Evolutionary conservation across 768 basidiomycete genomes (phyloP), one percentile per base, ranked within the genome.

Genomic region (Leccinellum luteum): DNA sequence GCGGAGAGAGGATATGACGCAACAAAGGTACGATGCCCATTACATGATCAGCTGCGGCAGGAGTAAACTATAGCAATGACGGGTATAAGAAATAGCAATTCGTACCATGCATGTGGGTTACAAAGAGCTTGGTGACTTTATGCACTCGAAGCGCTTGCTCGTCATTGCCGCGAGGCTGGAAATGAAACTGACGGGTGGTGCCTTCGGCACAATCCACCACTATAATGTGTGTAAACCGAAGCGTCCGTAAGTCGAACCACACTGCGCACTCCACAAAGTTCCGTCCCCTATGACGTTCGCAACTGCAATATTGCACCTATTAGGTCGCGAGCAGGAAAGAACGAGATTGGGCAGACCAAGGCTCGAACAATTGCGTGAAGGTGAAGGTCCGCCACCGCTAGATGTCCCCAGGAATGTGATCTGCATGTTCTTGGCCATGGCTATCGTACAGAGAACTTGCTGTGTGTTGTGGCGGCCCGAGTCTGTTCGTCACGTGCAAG

Each of bases 201-300:
- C 91, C 91, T 72, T 92, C 89, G 14, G 88, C 90, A 71, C 90
- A 90, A 69, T 92, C 90, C 21, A 92, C 79, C 86, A 92, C 89
- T 90, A 64, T 27, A 44, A 48, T 13, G 30, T 23, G 43, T 15
- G 47, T 48, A 54, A 60, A 58, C 59, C 51, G 58, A 47, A 9
- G 21, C 10, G 32, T 17, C 32, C 17, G 47, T 32, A 5, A 30
- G 35, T 44, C 45, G 10, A 50, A 30, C 21, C 25, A 28, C 54
- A 23, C 31, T 48, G 32, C 81, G 65, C 71, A 90, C 90, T 86
- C 88, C 89, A 91, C 25, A 89, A 73, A 9, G 80, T 75, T 17
- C 80, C 79, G 60, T 85, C 75, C 10, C 77, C 78, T 34, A 76
- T 58, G 30, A 87, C 70, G 63, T 85, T 83, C 41, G 85, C 80